These are phyloP conservation scores for Magnusiomyces paraingens DNA, from an alignment of 1,139 yeast genomes.

Conservation along the genomic window DNA sequence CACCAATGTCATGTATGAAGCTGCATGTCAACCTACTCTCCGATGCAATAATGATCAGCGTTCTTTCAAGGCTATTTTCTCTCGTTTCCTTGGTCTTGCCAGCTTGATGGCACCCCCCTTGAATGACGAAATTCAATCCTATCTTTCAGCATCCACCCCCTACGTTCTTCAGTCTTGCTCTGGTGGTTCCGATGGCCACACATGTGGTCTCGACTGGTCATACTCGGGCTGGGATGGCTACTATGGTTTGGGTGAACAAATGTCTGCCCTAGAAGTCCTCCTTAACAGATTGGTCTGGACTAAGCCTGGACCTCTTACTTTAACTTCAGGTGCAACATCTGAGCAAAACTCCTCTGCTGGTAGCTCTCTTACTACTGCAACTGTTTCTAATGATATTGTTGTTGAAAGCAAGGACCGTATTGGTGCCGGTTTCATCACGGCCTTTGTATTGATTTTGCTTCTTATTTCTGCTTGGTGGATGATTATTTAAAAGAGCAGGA, in stretches of 20 bases:
- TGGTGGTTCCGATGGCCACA: slow-evolving; percentile 84
- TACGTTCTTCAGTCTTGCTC: slow-evolving; percentile 81
- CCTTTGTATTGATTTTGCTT: slow-evolving; percentile 56
- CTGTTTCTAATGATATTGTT: slow-evolving; percentile 5
- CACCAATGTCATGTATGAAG: slow-evolving; percentile 62
- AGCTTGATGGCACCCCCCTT: slow-evolving; percentile 66
- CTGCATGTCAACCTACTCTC: slow-evolving; percentile 62
- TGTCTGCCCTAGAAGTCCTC: slow-evolving; percentile 76
- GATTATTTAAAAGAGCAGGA: slow-evolving; percentile 28
- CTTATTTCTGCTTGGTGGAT: slow-evolving; percentile 71
- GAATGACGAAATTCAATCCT: slow-evolving; percentile 43
- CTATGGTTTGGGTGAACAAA: slow-evolving; percentile 93
- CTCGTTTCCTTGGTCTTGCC: slow-evolving; percentile 71
- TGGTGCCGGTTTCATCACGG: slow-evolving; percentile 83
- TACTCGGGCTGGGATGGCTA: slow-evolving; percentile 62
- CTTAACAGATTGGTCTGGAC: slow-evolving; percentile 43
- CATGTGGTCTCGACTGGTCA: slow-evolving; percentile 85
- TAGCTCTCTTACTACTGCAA: slow-evolving; percentile 16
- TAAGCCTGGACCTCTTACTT: slow-evolving; percentile 39
- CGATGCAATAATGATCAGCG: slow-evolving; percentile 84
- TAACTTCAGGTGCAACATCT: slow-evolving; percentile 44
- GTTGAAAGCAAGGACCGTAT: slow-evolving; percentile 53
- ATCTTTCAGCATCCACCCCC: slow-evolving; percentile 56
- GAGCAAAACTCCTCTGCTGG: slow-evolving; percentile 33
- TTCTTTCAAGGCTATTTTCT: slow-evolving; percentile 75